Evolutionary conservation across 257 asterid species (phyloP), one percentile per base, ranked within the genome.

Genomic region (Marsdenia floribunda): DNA sequence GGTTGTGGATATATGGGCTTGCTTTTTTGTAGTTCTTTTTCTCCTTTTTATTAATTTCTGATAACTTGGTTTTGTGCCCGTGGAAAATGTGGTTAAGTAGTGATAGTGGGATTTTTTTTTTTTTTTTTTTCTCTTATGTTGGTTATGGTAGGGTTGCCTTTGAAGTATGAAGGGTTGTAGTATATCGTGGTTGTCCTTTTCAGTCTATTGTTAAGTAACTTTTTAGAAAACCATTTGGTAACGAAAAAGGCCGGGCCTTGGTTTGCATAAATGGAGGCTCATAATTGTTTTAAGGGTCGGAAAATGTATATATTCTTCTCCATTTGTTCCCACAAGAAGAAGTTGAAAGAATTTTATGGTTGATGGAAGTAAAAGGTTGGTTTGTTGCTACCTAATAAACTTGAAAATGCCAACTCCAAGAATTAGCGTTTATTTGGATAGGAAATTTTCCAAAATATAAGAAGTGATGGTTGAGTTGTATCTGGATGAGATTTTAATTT

Each of bases 331-430:
- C 6, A 22, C 3, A 9, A 59, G 65, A 59, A 59, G 2, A 24
- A 59, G 9, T 46, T 46, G 0, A 7, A 21, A 6, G 26, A 21
- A 5, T 21, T 55, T 21, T 55, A 6, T 52, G 44, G 37, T 21
- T 60, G 10, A 46, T 73, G n/a, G 35, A 26, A 26, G 24, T 44
- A 59, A 15, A 57, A 44, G 70, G 70, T 70, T 73, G 70, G 71
- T 73, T 16, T 19, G 1, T 13, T 26, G 38, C 40, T 11, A 60
- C 15, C 19, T 26, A 11, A 60, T 60, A 26, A 60, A 60, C 15
- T 60, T 26, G 21, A 29, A 60, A 26, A 26, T 60, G 38, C 40
- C 40, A 26, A 24, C 66, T 59, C 38, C 16, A 26, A 26, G 40
- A 59, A 12, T 67, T 11, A 44, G 49, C 6, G 49, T 44, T 11